A percentile compares a stretch with the other conserved stretches of the same genome.
These are phyloP conservation scores for Ophiostoma triangulosporum DNA, from an alignment of 2,329 filamentous ascomycete genomes.

Conservation along the genomic window DNA sequence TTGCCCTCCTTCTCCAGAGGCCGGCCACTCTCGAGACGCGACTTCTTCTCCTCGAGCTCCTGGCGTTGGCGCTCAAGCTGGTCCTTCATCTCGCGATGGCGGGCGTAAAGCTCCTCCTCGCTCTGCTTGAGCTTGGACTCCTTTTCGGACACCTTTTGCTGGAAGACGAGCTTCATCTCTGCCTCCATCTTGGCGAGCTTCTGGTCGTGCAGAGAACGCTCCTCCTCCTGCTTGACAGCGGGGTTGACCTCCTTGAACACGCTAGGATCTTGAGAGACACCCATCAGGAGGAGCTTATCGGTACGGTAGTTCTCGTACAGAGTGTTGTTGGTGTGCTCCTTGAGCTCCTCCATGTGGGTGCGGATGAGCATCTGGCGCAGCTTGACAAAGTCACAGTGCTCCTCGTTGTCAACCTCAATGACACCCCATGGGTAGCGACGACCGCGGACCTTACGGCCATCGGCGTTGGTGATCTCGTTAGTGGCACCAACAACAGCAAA, in stretches of 20 bases:
- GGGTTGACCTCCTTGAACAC: constrained; percentile 99
- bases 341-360: constrained; percentile 99
- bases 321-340: constrained; percentile 99
- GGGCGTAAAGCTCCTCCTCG: constrained; percentile 95
- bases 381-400: constrained; percentile 99
- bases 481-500: constrained; percentile 97
- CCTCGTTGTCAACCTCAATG: constrained; percentile 98
- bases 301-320: constrained; percentile 98
- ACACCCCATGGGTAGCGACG: constrained; percentile 96
- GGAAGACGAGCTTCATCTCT: constrained; percentile 99
- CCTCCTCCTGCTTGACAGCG: constrained; percentile 98
- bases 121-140: constrained; percentile 99
- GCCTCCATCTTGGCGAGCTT: constrained; percentile 99
- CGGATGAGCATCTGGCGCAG: constrained; percentile 99
- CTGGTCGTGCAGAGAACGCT: constrained; percentile 94
- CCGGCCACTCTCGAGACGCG: constrained; percentile 83
- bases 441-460: constrained; percentile 90
- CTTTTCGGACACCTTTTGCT: constrained; percentile 98
- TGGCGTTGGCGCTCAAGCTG: constrained; percentile 88
- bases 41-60: constrained; percentile 98
- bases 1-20: constrained; percentile 96
- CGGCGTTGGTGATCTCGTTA: constrained; percentile 77
- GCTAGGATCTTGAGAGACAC: constrained; percentile 93
- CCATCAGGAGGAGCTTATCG: constrained; percentile 97
- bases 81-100: constrained; percentile 99